phyloP scores from a whole-genome alignment of 805 yeast species.

The Wickerhamomyces rabaulensis region DNA sequence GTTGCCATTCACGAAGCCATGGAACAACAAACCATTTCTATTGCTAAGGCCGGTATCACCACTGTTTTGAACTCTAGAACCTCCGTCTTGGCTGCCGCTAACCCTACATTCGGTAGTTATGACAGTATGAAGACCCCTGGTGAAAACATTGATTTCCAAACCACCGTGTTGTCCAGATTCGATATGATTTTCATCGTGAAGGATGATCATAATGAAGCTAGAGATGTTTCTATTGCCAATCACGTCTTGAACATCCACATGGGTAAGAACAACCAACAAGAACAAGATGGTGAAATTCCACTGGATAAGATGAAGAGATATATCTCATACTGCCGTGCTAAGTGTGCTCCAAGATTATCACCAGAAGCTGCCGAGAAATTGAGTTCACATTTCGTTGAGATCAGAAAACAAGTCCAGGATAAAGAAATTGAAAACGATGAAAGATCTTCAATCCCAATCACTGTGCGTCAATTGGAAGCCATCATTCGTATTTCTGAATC shows the following conservation, averaged over 20 bases:
- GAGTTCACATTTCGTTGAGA: constrained; percentile 87
- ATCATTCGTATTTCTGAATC: constrained; percentile 94
- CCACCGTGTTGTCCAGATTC: constrained; percentile 93
- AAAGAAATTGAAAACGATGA: constrained; percentile 80
- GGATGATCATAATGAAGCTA: constrained; percentile 83
- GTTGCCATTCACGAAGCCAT: constrained; percentile 99
- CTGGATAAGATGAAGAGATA: constrained; percentile 88
- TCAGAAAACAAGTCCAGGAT: constrained; percentile 75
- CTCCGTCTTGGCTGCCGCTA: constrained; percentile 95
- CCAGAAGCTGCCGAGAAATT: constrained; percentile 86
- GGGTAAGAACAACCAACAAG: constrained; percentile 57
- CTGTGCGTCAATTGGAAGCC: constrained; percentile 96
- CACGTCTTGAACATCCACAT: constrained; percentile 96
- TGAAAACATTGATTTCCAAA: constrained; percentile 96
- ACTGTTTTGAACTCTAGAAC: constrained; percentile 95
- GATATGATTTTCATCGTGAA: constrained; percentile 98
- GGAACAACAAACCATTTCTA: constrained; percentile 99
- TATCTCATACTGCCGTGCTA: constrained; percentile 81
- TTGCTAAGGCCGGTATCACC: constrained; percentile 98
- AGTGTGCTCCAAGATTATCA: constrained; percentile 89
- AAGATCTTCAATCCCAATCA: constrained; percentile 93
- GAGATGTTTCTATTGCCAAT: constrained; percentile 86
- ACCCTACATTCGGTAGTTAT: constrained; percentile 94
- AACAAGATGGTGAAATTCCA: constrained; percentile 71
- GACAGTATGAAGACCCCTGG: constrained; percentile 96